Base-by-base conservation (phyloP, 441 rosid species). In the Breynia disticha region DNA sequence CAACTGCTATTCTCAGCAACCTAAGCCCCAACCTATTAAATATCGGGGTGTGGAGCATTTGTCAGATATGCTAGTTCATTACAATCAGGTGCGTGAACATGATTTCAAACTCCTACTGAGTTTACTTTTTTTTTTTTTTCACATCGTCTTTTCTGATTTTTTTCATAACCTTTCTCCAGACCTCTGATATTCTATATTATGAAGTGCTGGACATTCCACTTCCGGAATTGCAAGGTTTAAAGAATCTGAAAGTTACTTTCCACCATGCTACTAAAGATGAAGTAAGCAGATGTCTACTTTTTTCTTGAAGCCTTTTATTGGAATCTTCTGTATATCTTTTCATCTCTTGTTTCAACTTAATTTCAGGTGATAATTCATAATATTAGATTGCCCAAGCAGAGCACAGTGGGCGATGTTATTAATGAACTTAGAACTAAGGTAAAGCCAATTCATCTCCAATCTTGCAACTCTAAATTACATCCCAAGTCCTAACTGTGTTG, bases 131-230 rank as follows among this genome's bases (percentile, higher is more conserved):
- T 46, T 58, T 20, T 72, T n/a, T n/a, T n/a, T n/a, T n/a, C n/a
- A n/a, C n/a, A n/a, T n/a, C n/a, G n/a, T n/a, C 13, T 35, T 67
- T 71, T 35, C 57, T 46, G 24, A 37, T 41, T 18, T 60, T 44
- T 28, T 28, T 28, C 7, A 9, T 28, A 9, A 28, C 44, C 35
- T 65, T 68, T 54, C 66, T 52, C 54, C 89, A 93, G 97, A 83
- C 86, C 46, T 80, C 90, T 57, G 97, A 93, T 67, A 84, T 89
- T 56, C 72, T 93, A 76, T 93, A 93, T 59, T 93, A 84, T 64
- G 99, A 93, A 79, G 90, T 93, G 52, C 64, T 93, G 85, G 97
- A 86, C 73, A 84, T 93, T 61, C 99, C 99, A 71, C 86, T 93
- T 49, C 97, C 96, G 21, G 96, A 93, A 71, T 67, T 93, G 72